Conservation (phyloP, 495 filamentous ascomycete species). For the Penicillium flavigenum region DNA sequence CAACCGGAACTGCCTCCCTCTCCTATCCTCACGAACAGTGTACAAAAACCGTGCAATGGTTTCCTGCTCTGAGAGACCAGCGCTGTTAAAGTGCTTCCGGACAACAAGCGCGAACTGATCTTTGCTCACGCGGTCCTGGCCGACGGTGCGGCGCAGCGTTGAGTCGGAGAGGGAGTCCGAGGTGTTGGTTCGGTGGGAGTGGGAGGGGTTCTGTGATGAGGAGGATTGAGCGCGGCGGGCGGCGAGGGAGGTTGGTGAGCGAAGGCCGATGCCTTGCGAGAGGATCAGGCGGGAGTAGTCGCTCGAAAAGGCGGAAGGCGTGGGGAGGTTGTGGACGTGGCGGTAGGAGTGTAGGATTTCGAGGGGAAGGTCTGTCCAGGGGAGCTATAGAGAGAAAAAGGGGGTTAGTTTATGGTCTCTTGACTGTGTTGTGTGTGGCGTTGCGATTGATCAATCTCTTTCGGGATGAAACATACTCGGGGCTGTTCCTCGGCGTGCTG, state of each 20-base stretch:
- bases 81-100: slow-evolving; percentile 85
- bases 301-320: slow-evolving; percentile 65
- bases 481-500: slow-evolving; percentile 32
- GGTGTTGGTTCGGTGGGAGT: slow-evolving; percentile 14
- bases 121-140: slow-evolving; percentile 64
- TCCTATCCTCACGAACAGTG: slow-evolving; percentile 60
- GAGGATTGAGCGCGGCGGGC: slow-evolving; percentile 38
- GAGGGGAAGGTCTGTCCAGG: slow-evolving; percentile 71
- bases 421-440: background rate
- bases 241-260: slow-evolving; percentile 46
- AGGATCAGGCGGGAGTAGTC: slow-evolving; percentile 71
- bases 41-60: slow-evolving; percentile 86
- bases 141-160: slow-evolving; percentile 36
- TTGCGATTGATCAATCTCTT: background rate
- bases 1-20: slow-evolving; percentile 45
- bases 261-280: slow-evolving; percentile 66
- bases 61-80: slow-evolving; percentile 82
- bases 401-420: background rate
- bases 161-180: slow-evolving; percentile 11
- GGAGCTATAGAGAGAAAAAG: slow-evolving; percentile 51
- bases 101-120: slow-evolving; percentile 79
- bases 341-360: slow-evolving; percentile 78
- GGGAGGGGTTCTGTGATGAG: slow-evolving; percentile 14
- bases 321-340: slow-evolving; percentile 70
- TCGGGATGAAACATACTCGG: slow-evolving; percentile 28